Evolutionary conservation across 2,329 filamentous ascomycete species (phyloP), one percentile per base, ranked within the genome.

Genomic region (Celoporthe dispersa): DNA sequence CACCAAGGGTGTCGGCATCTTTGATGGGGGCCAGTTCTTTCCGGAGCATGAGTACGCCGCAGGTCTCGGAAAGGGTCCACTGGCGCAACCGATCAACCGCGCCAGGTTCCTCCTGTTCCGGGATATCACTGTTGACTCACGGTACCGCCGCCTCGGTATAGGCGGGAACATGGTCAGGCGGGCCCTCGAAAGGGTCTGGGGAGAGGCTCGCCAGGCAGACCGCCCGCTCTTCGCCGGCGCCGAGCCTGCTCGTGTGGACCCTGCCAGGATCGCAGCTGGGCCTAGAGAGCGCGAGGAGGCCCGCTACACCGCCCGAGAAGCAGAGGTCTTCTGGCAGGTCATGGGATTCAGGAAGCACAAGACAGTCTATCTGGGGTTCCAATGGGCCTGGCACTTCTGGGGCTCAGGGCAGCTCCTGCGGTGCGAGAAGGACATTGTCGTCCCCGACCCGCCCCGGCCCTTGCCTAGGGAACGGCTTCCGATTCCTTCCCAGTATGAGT

Each of bases 31-130:
- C 28, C 7, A 22, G n/a, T 22, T 35, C 16, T 60, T 60, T 35
- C 31, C 55, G 8, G 16, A n/a, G 55, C 7, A n/a, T 12, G 31
- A 60, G 55, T 60, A 60, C 55, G 22, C 4, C 16, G 19, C 3
- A n/a, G 2, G 31, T n/a, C 19, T 35, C n/a, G 55, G 33, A 22
- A 16, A 31, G 16, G 14, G 31, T 9, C 4, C 28, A 16, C 31
- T 60, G 7, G 55, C 1, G 31, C 64, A 66, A 35, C 64, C 64
- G 3, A 31, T 41, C 35, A 66, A 66, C 51, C 64, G 33, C 12
- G 64, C 64, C 14, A 59, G 64, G 64, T 41, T 66, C n/a, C 51
- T 66, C 33, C n/a, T 66, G 22, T 41, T 66, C 33, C 51, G 64
- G 8, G 51, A 66, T 1, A 31, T 59, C 35, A n/a, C 44, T 6